Base-by-base conservation (phyloP, 2,329 filamentous ascomycete genomes). In the Fusarium oligoseptatum region DNA sequence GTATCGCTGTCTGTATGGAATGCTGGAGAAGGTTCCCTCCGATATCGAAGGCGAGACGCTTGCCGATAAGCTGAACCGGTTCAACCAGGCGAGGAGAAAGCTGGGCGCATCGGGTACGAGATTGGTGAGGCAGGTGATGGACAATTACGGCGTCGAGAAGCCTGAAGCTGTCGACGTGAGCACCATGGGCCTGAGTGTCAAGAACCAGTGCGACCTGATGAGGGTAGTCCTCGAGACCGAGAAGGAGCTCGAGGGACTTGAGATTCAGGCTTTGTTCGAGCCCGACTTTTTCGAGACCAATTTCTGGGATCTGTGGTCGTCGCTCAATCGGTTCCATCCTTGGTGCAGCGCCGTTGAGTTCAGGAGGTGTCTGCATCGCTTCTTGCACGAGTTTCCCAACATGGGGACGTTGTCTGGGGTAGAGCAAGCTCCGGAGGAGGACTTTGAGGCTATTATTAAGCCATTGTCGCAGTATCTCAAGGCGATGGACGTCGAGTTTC, bases 331-430 rank as follows among this genome's bases (percentile, higher is more conserved):
- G 1, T 79, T 79, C 7, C 77, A 79, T 8, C 77, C 77, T n/a
- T 79, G 77, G 77, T 79, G 77, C 45, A 79, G 77, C 36, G 77
- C 77, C 39, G 76, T 79, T 20, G 77, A 79, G 73, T 79, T 79
- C 12, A 62, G 77, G 10, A 68, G 77, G n/a, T 79, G 77, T 3
- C 15, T 79, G 41, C 77, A 79, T 34, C 68, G 77, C 0, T 79
- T 79, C 64, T 24, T 79, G 24, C 77, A 79, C 27, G 77, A 79
- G 71, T 79, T 79, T 24, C 77, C 77, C 17, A 79, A 79, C 6
- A 79, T 79, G 77, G 77, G 77, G 3, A 76, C 64, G 0, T 10
- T 79, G 4, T 79, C 74, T 5, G 77, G 77, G 1, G 71, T 79
- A 5, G 73, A 79, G 34, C 77, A 79, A 22, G 77, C 77, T 1